A percentile compares a stretch with the other conserved stretches of the same genome.
These are phyloP conservation scores for Dryadomyces quercivorus DNA, from an alignment of 2,329 filamentous ascomycete species.

Conservation along the genomic window DNA sequence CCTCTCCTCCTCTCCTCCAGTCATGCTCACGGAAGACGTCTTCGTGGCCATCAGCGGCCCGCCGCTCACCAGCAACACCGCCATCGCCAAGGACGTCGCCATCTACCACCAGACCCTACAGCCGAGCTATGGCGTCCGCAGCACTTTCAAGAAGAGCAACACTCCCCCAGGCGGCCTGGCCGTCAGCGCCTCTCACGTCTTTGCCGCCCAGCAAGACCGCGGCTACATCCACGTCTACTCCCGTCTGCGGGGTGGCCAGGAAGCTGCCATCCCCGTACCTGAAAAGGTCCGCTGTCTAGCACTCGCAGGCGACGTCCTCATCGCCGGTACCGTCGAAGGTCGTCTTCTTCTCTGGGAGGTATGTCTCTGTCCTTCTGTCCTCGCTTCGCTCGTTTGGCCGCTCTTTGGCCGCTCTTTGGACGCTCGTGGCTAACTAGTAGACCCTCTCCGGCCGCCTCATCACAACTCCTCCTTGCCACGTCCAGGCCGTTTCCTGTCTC, in stretches of 20 bases:
- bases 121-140: constrained; percentile 61
- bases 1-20: neutral
- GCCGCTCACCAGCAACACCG: constrained; percentile 47
- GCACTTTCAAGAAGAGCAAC: constrained; percentile 85
- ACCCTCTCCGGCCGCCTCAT: constrained; percentile 64
- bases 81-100: constrained; percentile 64
- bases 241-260: constrained; percentile 70
- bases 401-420: neutral
- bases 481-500: constrained; percentile 69
- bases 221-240: constrained; percentile 89
- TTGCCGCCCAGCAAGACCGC: constrained; percentile 83
- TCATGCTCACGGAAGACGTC: constrained; percentile 50
- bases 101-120: constrained; percentile 78
- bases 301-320: constrained; percentile 58
- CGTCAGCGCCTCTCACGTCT: constrained; percentile 70
- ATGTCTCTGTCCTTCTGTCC: constrained; percentile 21
- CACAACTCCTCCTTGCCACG: constrained; percentile 63
- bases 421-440: constrained; percentile 33
- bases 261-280: constrained; percentile 76
- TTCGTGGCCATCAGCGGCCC: constrained; percentile 46
- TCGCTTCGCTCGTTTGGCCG: neutral
- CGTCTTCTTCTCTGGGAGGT: constrained; percentile 91
- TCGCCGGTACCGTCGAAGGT: constrained; percentile 75
- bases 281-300: constrained; percentile 73
- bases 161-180: constrained; percentile 69